phyloP scores from a whole-genome alignment of 139 green algal species.

The Axilococcus clingmanii region DNA sequence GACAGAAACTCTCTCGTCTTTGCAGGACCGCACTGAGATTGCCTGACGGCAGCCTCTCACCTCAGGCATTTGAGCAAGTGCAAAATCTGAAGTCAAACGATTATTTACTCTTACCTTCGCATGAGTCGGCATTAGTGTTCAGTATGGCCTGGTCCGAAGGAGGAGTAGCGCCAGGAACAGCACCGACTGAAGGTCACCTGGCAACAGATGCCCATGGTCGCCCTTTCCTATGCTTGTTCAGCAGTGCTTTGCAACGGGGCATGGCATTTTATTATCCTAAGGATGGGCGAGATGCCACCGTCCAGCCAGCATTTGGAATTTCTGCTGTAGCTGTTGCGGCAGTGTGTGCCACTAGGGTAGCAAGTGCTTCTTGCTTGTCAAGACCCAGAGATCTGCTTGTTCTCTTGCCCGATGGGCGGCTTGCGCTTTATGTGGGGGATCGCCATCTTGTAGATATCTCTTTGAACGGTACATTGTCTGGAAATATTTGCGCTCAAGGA shows the following conservation, averaged over 20 bases:
- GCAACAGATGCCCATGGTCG: slow-evolving; percentile 24
- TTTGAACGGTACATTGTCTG: too few relatives aligned
- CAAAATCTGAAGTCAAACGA: too few relatives aligned
- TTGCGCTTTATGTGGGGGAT: slow-evolving; percentile 44
- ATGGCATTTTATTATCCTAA: slow-evolving; percentile 17
- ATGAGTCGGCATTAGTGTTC: too few relatives aligned
- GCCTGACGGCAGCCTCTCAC: too few relatives aligned
- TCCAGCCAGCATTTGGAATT: slow-evolving; percentile 34
- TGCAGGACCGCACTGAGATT: too few relatives aligned
- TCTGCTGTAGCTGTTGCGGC: slow-evolving; percentile 27
- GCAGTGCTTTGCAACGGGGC: slow-evolving; percentile 1
- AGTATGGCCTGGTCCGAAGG: too few relatives aligned
- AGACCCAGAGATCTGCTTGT: slow-evolving; percentile 38
- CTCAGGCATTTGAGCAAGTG: too few relatives aligned
- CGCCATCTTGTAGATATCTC: too few relatives aligned
- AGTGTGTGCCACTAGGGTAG: slow-evolving; percentile 22
- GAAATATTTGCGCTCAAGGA: too few relatives aligned
- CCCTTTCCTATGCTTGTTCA: slow-evolving; percentile 37
- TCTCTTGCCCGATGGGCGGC: slow-evolving; percentile 25
- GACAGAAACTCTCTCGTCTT: too few relatives aligned
- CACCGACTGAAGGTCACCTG: slow-evolving; percentile 21
- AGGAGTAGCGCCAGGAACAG: too few relatives aligned
- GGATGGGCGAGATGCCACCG: neutral
- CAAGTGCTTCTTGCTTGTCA: neutral
- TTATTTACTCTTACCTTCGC: too few relatives aligned